A percentile compares a stretch with the other conserved stretches of the same genome.
phyloP scores from a whole-genome alignment of 306 rosid genomes.

The Cucumis cinereus region DNA sequence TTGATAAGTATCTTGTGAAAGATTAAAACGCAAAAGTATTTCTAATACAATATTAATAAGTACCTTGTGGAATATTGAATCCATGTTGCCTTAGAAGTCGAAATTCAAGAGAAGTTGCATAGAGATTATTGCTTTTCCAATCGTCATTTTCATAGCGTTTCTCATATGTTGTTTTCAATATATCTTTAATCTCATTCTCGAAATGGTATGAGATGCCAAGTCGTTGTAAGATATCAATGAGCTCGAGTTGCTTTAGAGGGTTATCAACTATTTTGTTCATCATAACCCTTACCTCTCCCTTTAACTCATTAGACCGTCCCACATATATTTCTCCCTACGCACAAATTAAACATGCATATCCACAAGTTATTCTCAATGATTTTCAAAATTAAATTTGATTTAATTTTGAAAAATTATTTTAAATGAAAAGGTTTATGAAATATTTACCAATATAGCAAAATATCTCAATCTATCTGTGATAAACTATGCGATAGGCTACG shows the following conservation, averaged over 20 bases:
- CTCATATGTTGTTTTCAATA: neutral
- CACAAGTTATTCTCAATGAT: neutral
- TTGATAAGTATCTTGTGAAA: neutral
- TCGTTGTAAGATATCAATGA: neutral
- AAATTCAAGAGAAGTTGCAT: conserved; percentile 7
- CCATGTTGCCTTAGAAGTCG: neutral
- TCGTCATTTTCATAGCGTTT: neutral
- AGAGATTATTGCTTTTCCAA: neutral
- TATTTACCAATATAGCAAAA: no score
- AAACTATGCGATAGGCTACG: no score
- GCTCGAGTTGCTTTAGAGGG: neutral
- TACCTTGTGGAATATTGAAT: conserved; percentile 1
- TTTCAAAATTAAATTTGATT: no score
- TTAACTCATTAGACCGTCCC: neutral
- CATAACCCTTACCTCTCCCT: neutral
- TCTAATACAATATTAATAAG: no score
- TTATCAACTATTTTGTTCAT: neutral
- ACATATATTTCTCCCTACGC: conserved; percentile 6
- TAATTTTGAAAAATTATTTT: no score
- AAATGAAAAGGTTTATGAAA: no score
- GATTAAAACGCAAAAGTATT: no score
- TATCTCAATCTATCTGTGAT: no score
- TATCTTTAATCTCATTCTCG: neutral
- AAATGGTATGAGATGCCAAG: conserved; percentile 2
- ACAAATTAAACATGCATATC: neutral